Evolutionary conservation across 371 early-diverging fungal genomes (phyloP), one percentile per base, ranked within the genome.

Genomic region (Mortierella sp.): DNA sequence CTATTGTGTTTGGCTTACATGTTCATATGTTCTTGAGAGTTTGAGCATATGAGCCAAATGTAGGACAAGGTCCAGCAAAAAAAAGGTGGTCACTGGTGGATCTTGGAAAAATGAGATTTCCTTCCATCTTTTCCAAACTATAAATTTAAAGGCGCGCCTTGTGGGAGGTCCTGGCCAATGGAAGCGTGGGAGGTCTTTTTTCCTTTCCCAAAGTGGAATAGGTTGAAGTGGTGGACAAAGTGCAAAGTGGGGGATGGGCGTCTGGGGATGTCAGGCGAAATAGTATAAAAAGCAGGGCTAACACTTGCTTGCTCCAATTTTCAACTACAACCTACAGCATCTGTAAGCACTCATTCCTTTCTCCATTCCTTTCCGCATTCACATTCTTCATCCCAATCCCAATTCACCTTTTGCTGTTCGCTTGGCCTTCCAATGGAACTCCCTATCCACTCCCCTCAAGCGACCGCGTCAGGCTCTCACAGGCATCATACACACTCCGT

Each of bases 91-190:
- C 61, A 43, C 57, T 34, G 15, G 60, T 42, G 42, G 31, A 45
- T 37, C 61, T n/a, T n/a, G n/a, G n/a, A n/a, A n/a, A n/a, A n/a
- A n/a, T 26, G 23, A 22, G 63, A 23, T 53, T 10, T 53, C 40
- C 64, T 64, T 64, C 64, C 64, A 64, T 64, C 64, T 54, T 28
- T 64, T 64, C 64, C 40, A 64, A 64, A 64, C 64, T 35, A 23
- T 54, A 59, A 26, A 26, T 40, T 35, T 59, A 22, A 40, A 37
- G 26, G 42, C 40, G 13, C 37, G 34, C 37, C 35, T 17, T 57
- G 31, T 15, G 54, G 7, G 23, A 7, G 4, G 10, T 12, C 2
- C 23, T 34, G 12, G 35, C 59, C 59, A 59, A 59, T 59, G 3
- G 42, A n/a, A 8, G n/a, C 57, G 49, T 51, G 32, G 32, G 22